Percentiles rank a stretch among this genome's conserved stretches.
phyloP scores from a whole-genome alignment of 1,284 basidiomycete species.

The Pseudozyma thailandica region DNA sequence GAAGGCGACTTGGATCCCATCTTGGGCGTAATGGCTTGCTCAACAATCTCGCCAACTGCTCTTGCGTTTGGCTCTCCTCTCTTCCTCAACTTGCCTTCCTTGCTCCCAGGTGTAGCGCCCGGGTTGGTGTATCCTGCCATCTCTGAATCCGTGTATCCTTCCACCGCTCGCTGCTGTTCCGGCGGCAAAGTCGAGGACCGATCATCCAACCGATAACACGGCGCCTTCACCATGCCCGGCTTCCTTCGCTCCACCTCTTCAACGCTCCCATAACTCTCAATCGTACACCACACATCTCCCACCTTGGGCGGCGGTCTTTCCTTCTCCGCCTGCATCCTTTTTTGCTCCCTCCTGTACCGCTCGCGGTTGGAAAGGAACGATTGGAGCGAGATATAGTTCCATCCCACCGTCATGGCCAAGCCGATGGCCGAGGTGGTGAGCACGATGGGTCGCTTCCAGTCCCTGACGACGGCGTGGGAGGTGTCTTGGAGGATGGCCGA shows the following conservation, averaged over 20 bases:
- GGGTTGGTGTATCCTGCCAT: too few relatives aligned
- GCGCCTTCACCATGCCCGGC: slow-evolving; percentile 9
- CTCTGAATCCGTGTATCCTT: neutral
- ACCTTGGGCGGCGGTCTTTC: slow-evolving; percentile 17
- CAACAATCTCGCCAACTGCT: too few relatives aligned
- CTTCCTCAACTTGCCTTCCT: too few relatives aligned
- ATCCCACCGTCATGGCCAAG: slow-evolving; percentile 16
- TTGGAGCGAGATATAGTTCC: slow-evolving; percentile 26
- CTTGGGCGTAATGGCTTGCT: too few relatives aligned
- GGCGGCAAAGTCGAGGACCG: neutral
- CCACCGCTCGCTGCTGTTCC: neutral
- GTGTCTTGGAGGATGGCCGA: too few relatives aligned
- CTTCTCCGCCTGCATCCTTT: slow-evolving; percentile 15
- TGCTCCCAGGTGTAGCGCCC: too few relatives aligned
- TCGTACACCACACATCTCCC: slow-evolving; percentile 28
- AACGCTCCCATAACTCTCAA: slow-evolving; percentile 22
- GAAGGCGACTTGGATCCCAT: too few relatives aligned
- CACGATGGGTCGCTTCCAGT: slow-evolving; percentile 34
- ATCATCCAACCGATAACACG: slow-evolving; percentile 20
- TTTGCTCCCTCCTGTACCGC: slow-evolving; percentile 1
- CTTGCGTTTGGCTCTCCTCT: too few relatives aligned
- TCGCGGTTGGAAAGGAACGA: slow-evolving; percentile 25
- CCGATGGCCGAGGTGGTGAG: slow-evolving; percentile 14
- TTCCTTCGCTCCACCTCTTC: slow-evolving; percentile 30
- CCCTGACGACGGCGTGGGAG: neutral